Conservation (phyloP, 768 basidiomycete genomes). For the Kwoniella dendrophila region DNA sequence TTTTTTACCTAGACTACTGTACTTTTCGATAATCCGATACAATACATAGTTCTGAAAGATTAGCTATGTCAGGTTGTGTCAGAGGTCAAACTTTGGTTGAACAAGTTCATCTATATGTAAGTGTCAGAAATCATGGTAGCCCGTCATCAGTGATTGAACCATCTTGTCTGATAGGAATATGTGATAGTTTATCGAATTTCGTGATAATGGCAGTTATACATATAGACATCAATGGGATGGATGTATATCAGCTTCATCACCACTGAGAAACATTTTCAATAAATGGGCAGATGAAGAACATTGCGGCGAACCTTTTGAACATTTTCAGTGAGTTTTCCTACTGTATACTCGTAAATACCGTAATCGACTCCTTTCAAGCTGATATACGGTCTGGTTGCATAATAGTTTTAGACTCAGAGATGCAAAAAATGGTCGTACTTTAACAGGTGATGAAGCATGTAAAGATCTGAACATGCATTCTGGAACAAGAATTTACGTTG, state of each 20-base stretch:
- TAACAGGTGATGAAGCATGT: background rate
- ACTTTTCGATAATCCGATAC: no score
- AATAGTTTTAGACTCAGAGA: slow-evolving; percentile 1
- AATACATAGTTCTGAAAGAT: no score
- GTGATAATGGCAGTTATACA: background rate
- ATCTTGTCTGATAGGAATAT: no score
- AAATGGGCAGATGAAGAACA: slow-evolving; percentile 5
- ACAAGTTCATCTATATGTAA: slow-evolving; percentile 3
- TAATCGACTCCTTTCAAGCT: background rate
- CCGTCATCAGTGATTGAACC: background rate
- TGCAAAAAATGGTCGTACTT: background rate
- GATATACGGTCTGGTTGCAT: background rate
- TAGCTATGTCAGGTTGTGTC: slow-evolving; percentile 3
- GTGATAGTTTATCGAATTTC: background rate
- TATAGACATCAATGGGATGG: slow-evolving; percentile 5
- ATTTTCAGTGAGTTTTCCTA: background rate
- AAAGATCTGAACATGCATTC: slow-evolving; percentile 4
- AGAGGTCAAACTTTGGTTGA: slow-evolving; percentile 1
- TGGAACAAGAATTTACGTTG: slow-evolving; percentile 1
- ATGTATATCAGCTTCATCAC: slow-evolving; percentile 1
- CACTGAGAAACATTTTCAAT: background rate
- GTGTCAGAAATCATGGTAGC: background rate
- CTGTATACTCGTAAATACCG: background rate
- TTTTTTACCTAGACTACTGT: background rate
- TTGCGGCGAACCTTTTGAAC: slow-evolving; percentile 1